Evolutionary conservation across 2,329 filamentous ascomycete species (phyloP).

Genomic region (Cladophialophora psammophila): DNA sequence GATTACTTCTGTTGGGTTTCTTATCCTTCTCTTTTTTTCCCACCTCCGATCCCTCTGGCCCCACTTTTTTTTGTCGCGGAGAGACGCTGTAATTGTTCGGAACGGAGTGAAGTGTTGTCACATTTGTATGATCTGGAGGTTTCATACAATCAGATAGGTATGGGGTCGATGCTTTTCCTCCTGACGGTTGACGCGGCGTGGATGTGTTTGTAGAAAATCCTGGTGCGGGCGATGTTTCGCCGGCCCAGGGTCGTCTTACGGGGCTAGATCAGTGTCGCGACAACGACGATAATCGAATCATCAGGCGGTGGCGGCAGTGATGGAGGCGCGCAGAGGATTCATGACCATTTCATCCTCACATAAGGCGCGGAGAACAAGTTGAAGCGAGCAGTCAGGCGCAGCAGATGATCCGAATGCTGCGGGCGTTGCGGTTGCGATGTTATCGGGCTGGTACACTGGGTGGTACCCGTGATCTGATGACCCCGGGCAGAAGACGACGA

Average conservation of each 20-base stretch:
- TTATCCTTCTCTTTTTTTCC: slow-evolving; percentile 27
- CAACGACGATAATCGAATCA: slow-evolving; percentile 25
- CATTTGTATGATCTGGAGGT: slow-evolving; percentile 23
- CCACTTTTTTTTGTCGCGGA: slow-evolving; percentile 33
- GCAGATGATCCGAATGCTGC: slow-evolving; percentile 9
- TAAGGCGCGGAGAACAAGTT: background rate
- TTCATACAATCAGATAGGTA: slow-evolving; percentile 2
- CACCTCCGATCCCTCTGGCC: slow-evolving; percentile 30
- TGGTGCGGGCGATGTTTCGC: slow-evolving; percentile 12
- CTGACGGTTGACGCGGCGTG: background rate
- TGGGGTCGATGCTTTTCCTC: background rate
- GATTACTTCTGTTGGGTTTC: slow-evolving; percentile 17
- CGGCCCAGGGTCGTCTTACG: slow-evolving; percentile 21
- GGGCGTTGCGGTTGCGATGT: slow-evolving; percentile 15
- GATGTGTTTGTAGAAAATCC: background rate
- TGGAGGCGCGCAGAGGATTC: slow-evolving; percentile 29
- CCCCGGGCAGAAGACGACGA: slow-evolving; percentile 1
- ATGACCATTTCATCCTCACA: slow-evolving; percentile 22
- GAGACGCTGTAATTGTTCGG: slow-evolving; percentile 26
- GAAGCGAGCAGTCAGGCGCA: background rate
- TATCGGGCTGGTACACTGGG: slow-evolving; percentile 20
- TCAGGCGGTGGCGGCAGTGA: slow-evolving; percentile 10
- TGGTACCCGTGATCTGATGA: slow-evolving; percentile 19
- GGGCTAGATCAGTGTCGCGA: slow-evolving; percentile 32
- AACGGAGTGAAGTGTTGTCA: slow-evolving; percentile 22